phyloP scores from a whole-genome alignment of 192 early-diverging fungal species.

The Backusella mclennaniae region DNA sequence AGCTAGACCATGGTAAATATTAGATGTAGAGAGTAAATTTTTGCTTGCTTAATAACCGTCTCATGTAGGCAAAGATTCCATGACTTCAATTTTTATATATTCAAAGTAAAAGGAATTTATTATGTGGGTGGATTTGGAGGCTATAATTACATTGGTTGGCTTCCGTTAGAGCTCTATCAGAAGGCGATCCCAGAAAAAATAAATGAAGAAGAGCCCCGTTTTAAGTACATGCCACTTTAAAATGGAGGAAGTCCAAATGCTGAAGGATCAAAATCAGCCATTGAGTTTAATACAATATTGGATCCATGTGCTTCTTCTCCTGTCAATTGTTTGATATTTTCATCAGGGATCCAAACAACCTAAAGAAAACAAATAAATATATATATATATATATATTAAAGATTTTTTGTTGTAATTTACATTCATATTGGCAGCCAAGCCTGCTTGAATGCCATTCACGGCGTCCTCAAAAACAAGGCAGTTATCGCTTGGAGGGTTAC shows the following conservation, averaged over 20 bases:
- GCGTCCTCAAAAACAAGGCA: conserved; percentile 97
- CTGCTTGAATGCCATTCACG: conserved; percentile 79
- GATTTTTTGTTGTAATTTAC: conserved; percentile 27
- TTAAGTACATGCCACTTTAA: background rate
- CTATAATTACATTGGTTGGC: conserved; percentile 55
- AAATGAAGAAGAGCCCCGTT: background rate
- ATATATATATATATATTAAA: background rate
- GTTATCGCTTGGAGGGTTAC: conserved; percentile 45
- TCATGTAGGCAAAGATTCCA: conserved; percentile 33
- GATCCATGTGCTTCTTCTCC: conserved; percentile 49
- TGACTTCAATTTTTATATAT: conserved; percentile 47
- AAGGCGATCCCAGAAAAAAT: conserved; percentile 13
- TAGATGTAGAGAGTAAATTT: background rate
- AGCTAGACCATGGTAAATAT: conserved; percentile 35
- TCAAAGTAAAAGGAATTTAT: conserved; percentile 44
- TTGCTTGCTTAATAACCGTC: background rate
- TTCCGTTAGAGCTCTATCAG: conserved; percentile 39
- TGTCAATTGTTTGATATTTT: conserved; percentile 43
- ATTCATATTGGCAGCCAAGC: conserved; percentile 75
- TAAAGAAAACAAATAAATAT: conserved; percentile 19
- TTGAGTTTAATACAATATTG: conserved; percentile 52
- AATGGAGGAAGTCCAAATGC: conserved; percentile 1
- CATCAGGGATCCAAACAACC: conserved; percentile 90
- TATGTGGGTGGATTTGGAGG: conserved; percentile 56
- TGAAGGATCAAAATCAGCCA: conserved; percentile 67